Base-by-base conservation (phyloP, 129 eudicot genomes). In the Escallonia rubra region DNA sequence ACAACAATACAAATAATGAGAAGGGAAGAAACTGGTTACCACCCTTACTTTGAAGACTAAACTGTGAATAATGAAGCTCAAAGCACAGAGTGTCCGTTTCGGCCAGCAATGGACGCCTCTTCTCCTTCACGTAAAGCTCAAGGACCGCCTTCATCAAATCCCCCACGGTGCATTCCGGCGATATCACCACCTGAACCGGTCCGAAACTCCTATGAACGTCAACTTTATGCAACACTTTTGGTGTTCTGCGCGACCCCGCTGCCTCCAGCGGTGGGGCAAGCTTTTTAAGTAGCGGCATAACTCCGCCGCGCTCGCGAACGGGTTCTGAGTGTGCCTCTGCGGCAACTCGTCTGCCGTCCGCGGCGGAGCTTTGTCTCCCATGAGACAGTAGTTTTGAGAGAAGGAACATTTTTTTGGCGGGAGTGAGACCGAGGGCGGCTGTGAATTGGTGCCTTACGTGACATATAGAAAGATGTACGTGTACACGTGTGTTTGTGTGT, bases 51-150 rank as follows among this genome's bases (percentile, higher is more conserved):
- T 74, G 72, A 4, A 82, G 48, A 52, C 62, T 74, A 68, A 82
- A 82, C 65, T 62, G 80, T 2, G 87, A 82, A 38, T 82, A 82
- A 53, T 82, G 87, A 66, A 82, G 83, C 67, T 74, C 69, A n/a
- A 69, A 82, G 52, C 80, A 46, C 4, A 42, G 44, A 34, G 60
- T 47, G 52, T 78, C 79, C 9, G 48, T 43, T 14, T 53, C 55
- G n/a, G 12, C 38, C 77, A 82, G 55, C 63, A 78, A 67, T 16
- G 87, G 87, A 69, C 87, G 69, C 65, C 83, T 56, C 62, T 63
- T 78, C 65, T 82, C 83, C 75, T 67, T 78, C 51, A 54, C 68
- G 49, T 78, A 78, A 10, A 74, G 8, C 48, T 64, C 75, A 14
- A 82, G 57, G 12, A 62, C 80, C 72, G 74, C 83, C 75, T 66